Percentiles rank a stretch among this genome's conserved stretches.
Evolutionary conservation across 2,329 filamentous ascomycete genomes (phyloP).

Genomic region (Aspergillus clavatus): DNA sequence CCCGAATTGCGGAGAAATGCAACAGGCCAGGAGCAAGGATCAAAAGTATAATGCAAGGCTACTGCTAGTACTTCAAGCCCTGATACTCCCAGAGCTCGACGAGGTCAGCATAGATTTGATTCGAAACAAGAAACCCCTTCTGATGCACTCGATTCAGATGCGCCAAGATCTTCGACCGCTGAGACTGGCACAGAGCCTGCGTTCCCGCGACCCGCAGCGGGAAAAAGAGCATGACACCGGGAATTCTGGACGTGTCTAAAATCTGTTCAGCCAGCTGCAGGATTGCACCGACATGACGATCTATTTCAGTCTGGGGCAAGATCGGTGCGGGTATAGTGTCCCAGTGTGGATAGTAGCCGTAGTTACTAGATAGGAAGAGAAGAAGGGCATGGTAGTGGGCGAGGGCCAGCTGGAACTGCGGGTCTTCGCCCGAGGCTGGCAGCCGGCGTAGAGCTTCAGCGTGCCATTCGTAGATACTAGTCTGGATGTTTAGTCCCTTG

Average conservation of each 20-base stretch:
- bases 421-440: background rate
- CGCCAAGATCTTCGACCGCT: background rate
- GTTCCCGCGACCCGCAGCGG: constrained; percentile 6
- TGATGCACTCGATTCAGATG: background rate
- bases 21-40: no score
- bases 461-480: constrained; percentile 1
- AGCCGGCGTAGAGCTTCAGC: background rate
- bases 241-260: background rate
- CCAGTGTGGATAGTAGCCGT: constrained; percentile 4
- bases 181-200: background rate
- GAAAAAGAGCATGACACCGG: constrained; percentile 2
- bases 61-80: no score
- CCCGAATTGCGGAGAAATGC: no score
- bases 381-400: constrained; percentile 1
- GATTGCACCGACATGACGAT: background rate
- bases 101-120: constrained; percentile 2
- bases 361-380: constrained; percentile 6
- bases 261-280: background rate
- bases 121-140: constrained; percentile 4
- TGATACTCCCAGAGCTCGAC: constrained; percentile 4
- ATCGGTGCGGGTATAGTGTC: background rate
- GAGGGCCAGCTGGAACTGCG: no score
- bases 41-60: no score
- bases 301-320: background rate
- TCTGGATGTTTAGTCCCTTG: background rate